Evolutionary conservation across 2,329 filamentous ascomycete genomes (phyloP), one percentile per base, ranked within the genome.

Genomic region (Metarhizium robertsii): DNA sequence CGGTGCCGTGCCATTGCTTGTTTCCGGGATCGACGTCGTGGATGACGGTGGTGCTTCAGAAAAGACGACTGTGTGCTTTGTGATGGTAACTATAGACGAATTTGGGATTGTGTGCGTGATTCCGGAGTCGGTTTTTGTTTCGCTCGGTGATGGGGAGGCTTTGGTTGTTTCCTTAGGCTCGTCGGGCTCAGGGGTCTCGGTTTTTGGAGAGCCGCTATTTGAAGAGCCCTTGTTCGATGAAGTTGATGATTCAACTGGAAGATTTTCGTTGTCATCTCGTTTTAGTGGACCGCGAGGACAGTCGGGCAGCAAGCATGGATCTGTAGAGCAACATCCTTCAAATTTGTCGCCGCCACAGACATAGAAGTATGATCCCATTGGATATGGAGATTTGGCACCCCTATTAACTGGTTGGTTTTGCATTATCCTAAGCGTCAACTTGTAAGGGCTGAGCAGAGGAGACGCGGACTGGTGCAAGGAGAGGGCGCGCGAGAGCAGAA

Each of bases 281-380:
- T 60, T 10, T 69, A 69, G 55, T 73, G 76, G 6, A 55, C 59
- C 2, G 30, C 32, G 47, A 25, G 54, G 40, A 20, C 46, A 58
- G 10, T 20, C 43, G 10, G 55, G 48, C 50, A 65, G 52, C 3
- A 58, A 55, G 61, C 79, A 81, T 16, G 76, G 71, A 57, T 78
- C 63, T 14, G 69, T 62, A 14, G 66, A 62, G 62, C 78, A 81
- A 60, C 79, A 81, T 18, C 75, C 77, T 2, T 52, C 55, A 59
- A 74, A 78, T 36, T 59, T 58, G 59, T 65, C 72, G 50, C 53
- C 45, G 14, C 50, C 57, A 59, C 76, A 80, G 29, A 57, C 52
- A 59, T 74, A 78, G 58, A 67, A 76, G 34, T 52, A 36, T 20
- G 59, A 60, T 56, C 66, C 68, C 7, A 55, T 3, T 6, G 64